Evolutionary conservation across 805 yeast species (phyloP).

Genomic region (Cyberlindnera meyerae): DNA sequence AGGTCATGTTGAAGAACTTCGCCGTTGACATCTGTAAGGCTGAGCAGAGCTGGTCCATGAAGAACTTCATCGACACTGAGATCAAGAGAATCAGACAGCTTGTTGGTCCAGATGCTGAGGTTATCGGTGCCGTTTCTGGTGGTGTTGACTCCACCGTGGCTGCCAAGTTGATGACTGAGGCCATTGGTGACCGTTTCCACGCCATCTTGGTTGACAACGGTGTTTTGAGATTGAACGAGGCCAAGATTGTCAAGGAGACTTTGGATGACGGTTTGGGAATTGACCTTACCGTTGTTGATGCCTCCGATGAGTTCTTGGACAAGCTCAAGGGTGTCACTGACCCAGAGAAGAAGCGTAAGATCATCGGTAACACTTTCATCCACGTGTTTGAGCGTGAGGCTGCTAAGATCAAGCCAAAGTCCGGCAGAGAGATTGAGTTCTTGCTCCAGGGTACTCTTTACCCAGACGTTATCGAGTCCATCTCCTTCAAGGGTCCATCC

Average conservation of each 20-base stretch:
- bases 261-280: conserved; percentile 91
- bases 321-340: conserved; percentile 92
- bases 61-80: conserved; percentile 95
- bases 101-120: conserved; percentile 98
- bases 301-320: conserved; percentile 80
- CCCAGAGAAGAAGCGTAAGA: conserved; percentile 98
- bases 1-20: conserved; percentile 79
- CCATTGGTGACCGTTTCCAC: conserved; percentile 97
- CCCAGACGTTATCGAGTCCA: conserved; percentile 98
- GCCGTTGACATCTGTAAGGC: conserved; percentile 90
- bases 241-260: conserved; percentile 81
- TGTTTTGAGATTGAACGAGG: conserved; percentile 93
- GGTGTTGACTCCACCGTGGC: conserved; percentile 99
- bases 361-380: conserved; percentile 96
- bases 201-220: conserved; percentile 98
- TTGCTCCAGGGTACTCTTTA: conserved; percentile 95
- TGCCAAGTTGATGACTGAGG: conserved; percentile 96
- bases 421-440: conserved; percentile 87
- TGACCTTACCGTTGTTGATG: conserved; percentile 91
- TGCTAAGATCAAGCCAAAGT: conserved; percentile 80
- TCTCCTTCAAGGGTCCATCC: conserved; percentile 98
- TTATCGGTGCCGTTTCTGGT: conserved; percentile 98
- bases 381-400: conserved; percentile 97
- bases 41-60: conserved; percentile 93
- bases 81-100: conserved; percentile 83